Conservation (phyloP, 2,329 filamentous ascomycete genomes). For the Cadophora sp. region DNA sequence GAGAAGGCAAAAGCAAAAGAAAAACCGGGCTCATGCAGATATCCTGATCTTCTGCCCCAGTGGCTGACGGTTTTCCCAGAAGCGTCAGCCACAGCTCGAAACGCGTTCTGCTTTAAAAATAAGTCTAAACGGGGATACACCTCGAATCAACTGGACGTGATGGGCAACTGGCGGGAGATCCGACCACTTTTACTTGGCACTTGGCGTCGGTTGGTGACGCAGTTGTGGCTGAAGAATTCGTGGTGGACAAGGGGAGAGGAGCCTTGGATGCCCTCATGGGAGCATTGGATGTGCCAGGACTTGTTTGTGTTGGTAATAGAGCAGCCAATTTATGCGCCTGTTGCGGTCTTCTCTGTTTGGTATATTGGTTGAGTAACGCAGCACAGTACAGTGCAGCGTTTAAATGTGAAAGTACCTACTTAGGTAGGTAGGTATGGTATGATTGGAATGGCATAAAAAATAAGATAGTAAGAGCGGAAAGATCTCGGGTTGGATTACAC, state of each 20-base stretch:
- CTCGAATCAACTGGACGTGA: neutral
- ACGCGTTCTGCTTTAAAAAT: conserved; percentile 15
- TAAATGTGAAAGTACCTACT: too few relatives aligned
- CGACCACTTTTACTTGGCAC: conserved; percentile 1
- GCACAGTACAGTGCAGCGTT: too few relatives aligned
- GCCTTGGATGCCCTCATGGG: neutral
- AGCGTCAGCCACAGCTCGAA: conserved; percentile 15
- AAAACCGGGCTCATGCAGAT: neutral
- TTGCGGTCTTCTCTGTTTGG: too few relatives aligned
- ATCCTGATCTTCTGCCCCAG: conserved; percentile 12
- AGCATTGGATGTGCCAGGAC: neutral
- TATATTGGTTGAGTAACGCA: too few relatives aligned
- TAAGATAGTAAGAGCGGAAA: too few relatives aligned
- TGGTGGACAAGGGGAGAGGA: neutral
- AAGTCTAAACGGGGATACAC: neutral
- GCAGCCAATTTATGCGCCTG: neutral
- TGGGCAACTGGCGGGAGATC: conserved; percentile 6
- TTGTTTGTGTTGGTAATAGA: neutral
- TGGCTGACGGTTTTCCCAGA: conserved; percentile 3
- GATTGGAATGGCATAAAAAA: too few relatives aligned
- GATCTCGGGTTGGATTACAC: too few relatives aligned
- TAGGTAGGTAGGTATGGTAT: too few relatives aligned
- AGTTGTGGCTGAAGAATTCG: conserved; percentile 14
- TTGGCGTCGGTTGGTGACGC: conserved; percentile 12
- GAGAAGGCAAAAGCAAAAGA: neutral